A percentile compares a stretch with the other conserved stretches of the same genome.
phyloP scores from a whole-genome alignment of 768 basidiomycete species.

The Candolleomyces efflorescens region DNA sequence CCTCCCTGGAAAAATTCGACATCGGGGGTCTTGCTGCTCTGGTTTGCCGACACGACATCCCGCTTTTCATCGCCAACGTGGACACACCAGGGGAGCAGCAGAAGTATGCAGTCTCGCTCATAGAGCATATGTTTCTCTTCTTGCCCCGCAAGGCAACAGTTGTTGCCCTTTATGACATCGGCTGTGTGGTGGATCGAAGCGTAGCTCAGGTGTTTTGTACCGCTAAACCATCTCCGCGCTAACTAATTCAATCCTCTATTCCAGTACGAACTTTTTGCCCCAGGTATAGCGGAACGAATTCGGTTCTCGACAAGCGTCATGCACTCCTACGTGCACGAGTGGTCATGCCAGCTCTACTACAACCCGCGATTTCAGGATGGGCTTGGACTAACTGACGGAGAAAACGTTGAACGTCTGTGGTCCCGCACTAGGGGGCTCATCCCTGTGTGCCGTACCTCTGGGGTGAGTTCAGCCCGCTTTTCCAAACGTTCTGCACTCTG shows the following conservation, averaged over 20 bases:
- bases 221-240: background rate
- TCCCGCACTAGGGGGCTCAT: slow-evolving; percentile 16
- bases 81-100: slow-evolving; percentile 26
- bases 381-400: slow-evolving; percentile 28
- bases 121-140: slow-evolving; percentile 19
- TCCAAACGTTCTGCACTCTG: background rate
- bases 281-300: slow-evolving; percentile 15
- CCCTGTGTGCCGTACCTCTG: background rate
- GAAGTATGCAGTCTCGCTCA: slow-evolving; percentile 18
- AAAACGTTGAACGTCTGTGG: slow-evolving; percentile 33
- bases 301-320: slow-evolving; percentile 29
- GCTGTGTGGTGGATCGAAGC: slow-evolving; percentile 29
- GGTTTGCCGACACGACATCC: slow-evolving; percentile 31
- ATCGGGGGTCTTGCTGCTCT: slow-evolving; percentile 27
- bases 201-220: slow-evolving; percentile 19
- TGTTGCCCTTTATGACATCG: slow-evolving; percentile 27
- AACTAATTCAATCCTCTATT: background rate
- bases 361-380: slow-evolving; percentile 25
- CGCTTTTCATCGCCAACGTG: slow-evolving; percentile 32
- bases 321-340: slow-evolving; percentile 37
- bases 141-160: slow-evolving; percentile 26
- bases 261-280: slow-evolving; percentile 24
- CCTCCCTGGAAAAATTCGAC: background rate
- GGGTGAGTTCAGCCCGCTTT: slow-evolving; percentile 17
- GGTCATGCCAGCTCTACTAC: slow-evolving; percentile 25